phyloP scores from a whole-genome alignment of 1,284 basidiomycete genomes.

The Porphyrellus sp. region DNA sequence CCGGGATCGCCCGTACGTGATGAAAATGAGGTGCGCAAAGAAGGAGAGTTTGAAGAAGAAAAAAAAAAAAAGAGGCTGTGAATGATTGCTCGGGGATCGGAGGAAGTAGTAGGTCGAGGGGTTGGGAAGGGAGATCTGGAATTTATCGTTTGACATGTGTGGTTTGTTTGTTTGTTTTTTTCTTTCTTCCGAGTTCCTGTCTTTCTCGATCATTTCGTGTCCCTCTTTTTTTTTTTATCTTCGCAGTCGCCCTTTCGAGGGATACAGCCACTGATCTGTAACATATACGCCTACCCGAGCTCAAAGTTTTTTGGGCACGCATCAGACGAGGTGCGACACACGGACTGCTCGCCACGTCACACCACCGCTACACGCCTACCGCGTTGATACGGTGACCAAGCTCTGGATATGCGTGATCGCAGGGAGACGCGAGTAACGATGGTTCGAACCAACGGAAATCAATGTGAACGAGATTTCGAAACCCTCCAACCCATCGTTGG shows the following conservation, averaged over 20 bases:
- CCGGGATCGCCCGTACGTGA: too few relatives aligned
- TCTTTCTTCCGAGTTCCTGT: too few relatives aligned
- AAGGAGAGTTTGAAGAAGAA: too few relatives aligned
- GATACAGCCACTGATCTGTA: constrained; percentile 5
- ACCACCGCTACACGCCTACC: neutral
- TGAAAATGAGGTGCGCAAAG: too few relatives aligned
- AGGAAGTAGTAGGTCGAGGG: too few relatives aligned
- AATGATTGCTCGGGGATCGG: too few relatives aligned
- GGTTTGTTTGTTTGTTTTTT: neutral
- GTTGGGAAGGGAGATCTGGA: too few relatives aligned
- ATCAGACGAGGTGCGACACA: neutral
- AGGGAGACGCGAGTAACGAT: constrained; percentile 8
- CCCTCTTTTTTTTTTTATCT: neutral
- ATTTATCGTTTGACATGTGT: too few relatives aligned
- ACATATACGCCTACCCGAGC: constrained; percentile 14
- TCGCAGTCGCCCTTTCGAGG: neutral
- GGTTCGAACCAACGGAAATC: neutral
- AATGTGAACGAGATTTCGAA: constrained; percentile 3
- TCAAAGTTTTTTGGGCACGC: constrained; percentile 1
- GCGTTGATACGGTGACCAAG: constrained; percentile 15
- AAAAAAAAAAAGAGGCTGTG: too few relatives aligned
- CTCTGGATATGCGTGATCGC: neutral
- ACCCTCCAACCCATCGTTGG: neutral
- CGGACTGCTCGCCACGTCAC: constrained; percentile 19
- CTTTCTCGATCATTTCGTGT: too few relatives aligned